Base-by-base conservation (phyloP, 768 basidiomycete species). In the Leccinum ochraceum region DNA sequence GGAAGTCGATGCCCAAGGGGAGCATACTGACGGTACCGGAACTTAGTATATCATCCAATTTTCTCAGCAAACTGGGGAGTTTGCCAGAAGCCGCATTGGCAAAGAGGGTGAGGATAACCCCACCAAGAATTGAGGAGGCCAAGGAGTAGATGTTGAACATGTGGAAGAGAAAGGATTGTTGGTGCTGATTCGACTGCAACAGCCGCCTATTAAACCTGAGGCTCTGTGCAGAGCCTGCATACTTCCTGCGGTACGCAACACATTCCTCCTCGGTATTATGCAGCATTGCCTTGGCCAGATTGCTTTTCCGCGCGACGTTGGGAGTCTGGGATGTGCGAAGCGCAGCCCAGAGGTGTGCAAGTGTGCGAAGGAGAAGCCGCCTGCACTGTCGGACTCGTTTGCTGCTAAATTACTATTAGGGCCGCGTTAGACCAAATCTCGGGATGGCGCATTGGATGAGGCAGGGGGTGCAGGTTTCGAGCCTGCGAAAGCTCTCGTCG, bases 71-170 rank as follows among this genome's bases (percentile, higher is more conserved):
- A 52, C 56, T 56, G 9, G 60, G 60, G 46, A 60, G 55, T 34
- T 54, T 65, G 16, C 37, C 22, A 1, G 60, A 65, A 11, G 56
- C 63, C 16, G 14, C 39, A 53, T 67, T 60, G 20, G 60, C 63
- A 24, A 64, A 36, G 24, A 67, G 32, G 30, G 53, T 62, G 46
- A 67, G 55, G 48, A 62, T 26, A 28, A 28, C 28, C 28, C 28
- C 28, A 28, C 28, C 28, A 8, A 28, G 28, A 28, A 28, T 28
- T 8, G 28, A 28, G 28, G 28, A 28, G 0, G 28, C 28, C 28
- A 28, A 28, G 28, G 28, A 8, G 28, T 28, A 28, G 28, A 8
- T 28, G 30, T 64, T 57, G 11, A 64, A 46, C 66, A 67, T 67
- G 56, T 30, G 36, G 30, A 53, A 49, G 49, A 28, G 49, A 11